Evolutionary conservation across 805 yeast genomes (phyloP), one percentile per base, ranked within the genome.

Genomic region (Candida boidinii): DNA sequence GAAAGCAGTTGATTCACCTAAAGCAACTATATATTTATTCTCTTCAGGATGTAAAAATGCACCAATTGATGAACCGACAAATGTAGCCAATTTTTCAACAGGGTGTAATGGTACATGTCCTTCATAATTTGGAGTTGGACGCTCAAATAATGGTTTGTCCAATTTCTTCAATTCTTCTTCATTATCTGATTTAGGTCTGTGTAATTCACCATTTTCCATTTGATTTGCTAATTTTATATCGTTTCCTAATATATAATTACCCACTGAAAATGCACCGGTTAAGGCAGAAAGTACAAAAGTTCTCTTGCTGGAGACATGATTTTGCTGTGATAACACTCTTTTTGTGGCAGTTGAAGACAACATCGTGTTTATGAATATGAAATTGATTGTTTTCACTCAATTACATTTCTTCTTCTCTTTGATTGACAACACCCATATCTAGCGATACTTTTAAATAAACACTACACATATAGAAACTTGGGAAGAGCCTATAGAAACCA

Each of bases 1-100:
- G 26, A 81, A 64, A 7, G 95, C 95, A 0, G 96, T 81, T 12
- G 90, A 76, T 53, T 92, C 98, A 1, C 98, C 98, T 44, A 83
- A 63, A 24, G 83, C 87, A 16, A 80, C 87, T 37, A 83, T 80
- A 46, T 79, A 76, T 38, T 73, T 75, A 37, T 84, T 84, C 35
- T 78, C 58, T 45, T 79, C 86, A 5, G 92, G 94, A 47, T 81
- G 87, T 31, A 72, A 62, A 46, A 64, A 76, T 0, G 96, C 80
- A 17, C 88, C 90, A 14, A 83, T 49, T 2, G 94, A 85, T 4
- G 94, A 80, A 1, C 86, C 79, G 0, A 66, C 56, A 41, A 84
- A 74, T 58, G 92, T 60, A 24, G 80, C 53, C 2, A 65, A 45
- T 39, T 80, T 70, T 49, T 90, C 96, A 33, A 70, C 50, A 1